Evolutionary conservation across 805 yeast species (phyloP).

Genomic region (Tetrapisispora pingtungensis): DNA sequence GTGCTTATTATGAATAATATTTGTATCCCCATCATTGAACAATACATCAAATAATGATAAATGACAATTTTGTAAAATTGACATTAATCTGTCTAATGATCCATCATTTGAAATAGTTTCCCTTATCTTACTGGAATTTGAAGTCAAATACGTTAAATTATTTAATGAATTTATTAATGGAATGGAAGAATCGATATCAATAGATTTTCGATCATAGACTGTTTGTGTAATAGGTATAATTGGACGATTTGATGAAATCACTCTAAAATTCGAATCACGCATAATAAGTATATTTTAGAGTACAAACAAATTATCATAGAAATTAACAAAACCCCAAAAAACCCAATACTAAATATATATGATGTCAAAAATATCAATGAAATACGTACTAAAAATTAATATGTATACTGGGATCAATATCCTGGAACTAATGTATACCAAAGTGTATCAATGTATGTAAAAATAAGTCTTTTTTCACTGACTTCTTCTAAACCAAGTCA

Average conservation of each 20-base stretch:
- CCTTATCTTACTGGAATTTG: constrained; percentile 79
- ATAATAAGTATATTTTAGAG: constrained; percentile 28
- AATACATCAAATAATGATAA: constrained; percentile 18
- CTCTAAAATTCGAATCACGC: constrained; percentile 86
- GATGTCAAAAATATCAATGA: too few relatives aligned
- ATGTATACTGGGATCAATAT: too few relatives aligned
- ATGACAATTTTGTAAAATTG: constrained; percentile 74
- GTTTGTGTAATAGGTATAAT: constrained; percentile 86
- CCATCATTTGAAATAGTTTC: constrained; percentile 87
- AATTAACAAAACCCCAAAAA: not conserved
- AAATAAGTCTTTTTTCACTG: too few relatives aligned
- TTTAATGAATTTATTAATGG: constrained; percentile 88
- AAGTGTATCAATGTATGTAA: too few relatives aligned
- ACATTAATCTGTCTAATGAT: constrained; percentile 79
- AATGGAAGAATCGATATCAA: constrained; percentile 80
- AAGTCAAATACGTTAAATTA: constrained; percentile 77
- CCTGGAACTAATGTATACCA: too few relatives aligned
- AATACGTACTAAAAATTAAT: too few relatives aligned
- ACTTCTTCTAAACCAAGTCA: too few relatives aligned
- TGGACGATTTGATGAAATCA: constrained; percentile 72
- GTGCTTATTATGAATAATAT: constrained; percentile 9
- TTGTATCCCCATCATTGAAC: constrained; percentile 9
- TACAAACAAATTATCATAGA: too few relatives aligned
- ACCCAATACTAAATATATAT: not conserved
- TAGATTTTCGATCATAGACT: constrained; percentile 82